Base-by-base conservation (phyloP, 2,329 filamentous ascomycete species). In the Sphaceloma murrayae region DNA sequence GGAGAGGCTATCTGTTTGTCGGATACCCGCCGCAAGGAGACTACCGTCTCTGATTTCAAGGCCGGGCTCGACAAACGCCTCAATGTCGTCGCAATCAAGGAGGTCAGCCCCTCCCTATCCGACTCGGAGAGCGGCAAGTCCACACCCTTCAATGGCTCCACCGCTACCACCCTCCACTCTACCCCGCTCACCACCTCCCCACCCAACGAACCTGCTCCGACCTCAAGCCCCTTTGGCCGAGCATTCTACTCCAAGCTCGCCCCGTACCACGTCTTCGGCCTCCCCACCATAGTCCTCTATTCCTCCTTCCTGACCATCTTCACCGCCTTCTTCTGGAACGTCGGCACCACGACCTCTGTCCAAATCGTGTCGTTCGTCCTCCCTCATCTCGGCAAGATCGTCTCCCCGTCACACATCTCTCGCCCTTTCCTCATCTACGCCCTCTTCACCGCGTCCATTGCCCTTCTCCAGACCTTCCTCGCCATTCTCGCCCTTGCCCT, bases 211-310 rank as follows among this genome's bases (percentile, higher is more conserved):
- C 4, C n/a, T 5, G 21, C 45, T 2, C 11, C 38, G 5, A 9
- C 30, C 2, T 38, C 46, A 2, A 62, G 55, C 24, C 72, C 73
- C 0, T 77, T 77, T 49, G 73, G 73, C 21, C 65, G 71, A 7
- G 73, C 73, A 2, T 76, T 75, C 55, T 75, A 75, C 57, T 60
- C 68, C 34, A 62, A 64, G 13, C 57, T 68, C 36, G 69, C 72
- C 2, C 61, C 67, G 1, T 76, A 75, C 58, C 60, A 62, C 31
- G 73, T 76, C 17, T 58, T 72, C 31, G 63, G 67, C 2, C 67
- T 66, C 8, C 62, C 62, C 44, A 56, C 62, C 9, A 74, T 75
- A 50, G 68, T 72, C 53, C 56, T 63, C 46, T 75, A 75, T 57
- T 73, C 69, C 1, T 58, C 63, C 7, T 57, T 68, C 49, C 63